Percentiles rank a stretch among this genome's conserved stretches.
These are phyloP conservation scores for Purshia tridentata DNA, from an alignment of 306 rosid genomes.

Conservation along the genomic window DNA sequence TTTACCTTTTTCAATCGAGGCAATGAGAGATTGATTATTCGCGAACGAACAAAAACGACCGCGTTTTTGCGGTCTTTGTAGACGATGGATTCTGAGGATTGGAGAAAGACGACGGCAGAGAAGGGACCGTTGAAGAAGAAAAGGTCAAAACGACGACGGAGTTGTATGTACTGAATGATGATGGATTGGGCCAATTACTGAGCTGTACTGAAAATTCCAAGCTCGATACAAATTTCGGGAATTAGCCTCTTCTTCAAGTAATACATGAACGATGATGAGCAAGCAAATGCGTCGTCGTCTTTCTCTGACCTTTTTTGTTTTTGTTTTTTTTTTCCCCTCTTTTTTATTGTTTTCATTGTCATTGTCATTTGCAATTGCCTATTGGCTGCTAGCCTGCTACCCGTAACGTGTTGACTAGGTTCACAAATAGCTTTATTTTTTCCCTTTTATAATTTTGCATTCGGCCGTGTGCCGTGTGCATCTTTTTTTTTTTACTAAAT, in stretches of 20 bases:
- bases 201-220: neutral
- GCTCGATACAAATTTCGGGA: neutral
- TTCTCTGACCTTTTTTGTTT: neutral
- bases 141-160: slow-evolving; percentile 25
- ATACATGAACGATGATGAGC: neutral
- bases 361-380: neutral
- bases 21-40: neutral
- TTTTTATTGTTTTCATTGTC: neutral
- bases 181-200: neutral
- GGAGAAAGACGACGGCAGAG: neutral
- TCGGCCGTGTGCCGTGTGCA: neutral
- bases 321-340: neutral
- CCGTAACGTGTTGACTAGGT: neutral
- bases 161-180: neutral
- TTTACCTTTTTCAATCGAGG: neutral
- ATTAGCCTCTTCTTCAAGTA: neutral
- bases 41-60: neutral
- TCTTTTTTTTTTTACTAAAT: too few species aligned
- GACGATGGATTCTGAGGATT: neutral
- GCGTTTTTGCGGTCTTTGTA: neutral
- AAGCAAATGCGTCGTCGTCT: neutral
- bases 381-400: neutral
- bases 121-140: slow-evolving; percentile 23
- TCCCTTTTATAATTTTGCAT: neutral
- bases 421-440: neutral